A percentile compares a stretch with the other conserved stretches of the same genome.
phyloP scores from a whole-genome alignment of 2,329 filamentous ascomycete species.

The Arachnopeziza araneosa region DNA sequence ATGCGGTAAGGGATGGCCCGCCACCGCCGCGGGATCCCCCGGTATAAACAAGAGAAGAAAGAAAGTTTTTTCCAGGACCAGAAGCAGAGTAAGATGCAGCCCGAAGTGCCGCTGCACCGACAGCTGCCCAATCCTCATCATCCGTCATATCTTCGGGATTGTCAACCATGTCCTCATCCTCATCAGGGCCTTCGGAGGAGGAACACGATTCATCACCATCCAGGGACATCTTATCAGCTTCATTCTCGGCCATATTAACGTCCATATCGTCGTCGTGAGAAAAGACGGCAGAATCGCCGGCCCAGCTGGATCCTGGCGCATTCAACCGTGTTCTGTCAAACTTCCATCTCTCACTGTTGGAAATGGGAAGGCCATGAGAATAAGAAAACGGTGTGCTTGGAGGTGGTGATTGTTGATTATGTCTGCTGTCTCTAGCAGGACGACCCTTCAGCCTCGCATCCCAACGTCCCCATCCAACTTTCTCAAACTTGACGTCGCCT shows the following conservation, averaged over 20 bases:
- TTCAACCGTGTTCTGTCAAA: constrained; percentile 44
- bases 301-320: constrained; percentile 54
- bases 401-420: constrained; percentile 37
- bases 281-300: constrained; percentile 68
- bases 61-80: constrained; percentile 45
- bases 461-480: constrained; percentile 97
- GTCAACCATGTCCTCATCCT: constrained; percentile 64
- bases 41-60: constrained; percentile 45
- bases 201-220: constrained; percentile 70
- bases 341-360: constrained; percentile 38
- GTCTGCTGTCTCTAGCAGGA: constrained; percentile 38
- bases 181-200: constrained; percentile 64
- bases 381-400: constrained; percentile 39
- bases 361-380: constrained; percentile 51
- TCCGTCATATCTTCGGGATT: constrained; percentile 85
- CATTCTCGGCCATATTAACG: constrained; percentile 69
- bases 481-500: constrained; percentile 79
- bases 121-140: constrained; percentile 90
- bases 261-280: constrained; percentile 62
- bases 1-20: constrained; percentile 23
- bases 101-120: constrained; percentile 80
- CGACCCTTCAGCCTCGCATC: constrained; percentile 73
- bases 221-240: constrained; percentile 93
- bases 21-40: constrained; percentile 33
- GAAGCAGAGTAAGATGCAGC: constrained; percentile 56